phyloP scores from a whole-genome alignment of 371 early-diverging fungal genomes.

The Saksenaea vasiformis region DNA sequence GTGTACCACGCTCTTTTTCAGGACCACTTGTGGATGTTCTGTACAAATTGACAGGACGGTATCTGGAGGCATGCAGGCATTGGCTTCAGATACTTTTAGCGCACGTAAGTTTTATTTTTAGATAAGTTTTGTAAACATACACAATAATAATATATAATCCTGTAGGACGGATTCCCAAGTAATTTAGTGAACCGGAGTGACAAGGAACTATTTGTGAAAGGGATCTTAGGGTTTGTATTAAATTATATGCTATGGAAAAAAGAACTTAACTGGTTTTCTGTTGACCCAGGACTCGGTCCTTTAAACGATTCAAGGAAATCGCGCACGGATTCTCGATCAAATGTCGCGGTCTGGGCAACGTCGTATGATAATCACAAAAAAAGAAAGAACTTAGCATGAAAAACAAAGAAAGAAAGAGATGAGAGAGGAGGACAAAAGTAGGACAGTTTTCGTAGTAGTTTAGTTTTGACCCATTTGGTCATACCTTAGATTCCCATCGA shows the following conservation, averaged over 20 bases:
- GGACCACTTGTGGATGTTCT: conserved; percentile 63
- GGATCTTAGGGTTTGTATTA: conserved; percentile 54
- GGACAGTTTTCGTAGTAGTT: background rate
- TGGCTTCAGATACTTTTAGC: conserved; percentile 62
- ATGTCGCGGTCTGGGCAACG: conserved; percentile 64
- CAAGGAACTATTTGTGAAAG: conserved; percentile 66
- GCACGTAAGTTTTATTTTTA: conserved; percentile 36
- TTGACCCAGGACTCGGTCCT: conserved; percentile 53
- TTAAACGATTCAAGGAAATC: conserved; percentile 60
- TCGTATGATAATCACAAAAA: conserved; percentile 16
- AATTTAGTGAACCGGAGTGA: conserved; percentile 47
- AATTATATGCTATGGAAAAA: conserved; percentile 12
- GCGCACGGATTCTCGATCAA: conserved; percentile 60
- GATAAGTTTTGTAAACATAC: background rate
- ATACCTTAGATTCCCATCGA: background rate
- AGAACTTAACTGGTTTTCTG: conserved; percentile 2
- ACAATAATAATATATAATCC: background rate
- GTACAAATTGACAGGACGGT: conserved; percentile 61
- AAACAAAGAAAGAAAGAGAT: too few relatives aligned
- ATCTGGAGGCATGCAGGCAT: conserved; percentile 48
- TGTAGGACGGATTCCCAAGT: conserved; percentile 69
- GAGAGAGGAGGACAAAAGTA: too few relatives aligned
- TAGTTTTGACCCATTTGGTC: background rate
- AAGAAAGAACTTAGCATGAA: too few relatives aligned
- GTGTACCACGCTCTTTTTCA: conserved; percentile 70